Percentiles rank a stretch among this genome's conserved stretches.
Evolutionary conservation across 2,329 filamentous ascomycete genomes (phyloP).

Genomic region (Venturia aucupariae): DNA sequence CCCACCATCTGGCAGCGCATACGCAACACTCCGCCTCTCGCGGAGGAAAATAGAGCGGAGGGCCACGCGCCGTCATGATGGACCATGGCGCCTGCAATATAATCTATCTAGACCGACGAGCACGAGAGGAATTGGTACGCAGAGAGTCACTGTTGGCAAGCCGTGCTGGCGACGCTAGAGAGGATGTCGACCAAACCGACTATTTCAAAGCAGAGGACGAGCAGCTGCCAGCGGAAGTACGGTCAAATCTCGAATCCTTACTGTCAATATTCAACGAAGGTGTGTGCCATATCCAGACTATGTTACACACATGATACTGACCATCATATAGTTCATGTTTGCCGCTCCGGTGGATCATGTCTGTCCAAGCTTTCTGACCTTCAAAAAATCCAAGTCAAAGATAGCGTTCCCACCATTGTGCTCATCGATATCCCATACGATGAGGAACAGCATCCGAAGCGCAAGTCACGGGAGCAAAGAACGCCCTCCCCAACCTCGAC

Average conservation of each 20-base stretch:
- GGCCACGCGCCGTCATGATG: conserved; percentile 22
- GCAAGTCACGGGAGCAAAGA: conserved; percentile 32
- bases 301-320: conserved; percentile 9
- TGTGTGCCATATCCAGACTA: conserved; percentile 20
- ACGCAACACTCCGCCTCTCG: conserved; percentile 7
- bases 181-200: conserved; percentile 18
- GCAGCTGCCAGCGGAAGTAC: conserved; percentile 25
- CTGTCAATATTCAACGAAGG: conserved; percentile 34
- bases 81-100: conserved; percentile 37
- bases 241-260: conserved; percentile 31
- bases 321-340: conserved; percentile 28
- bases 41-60: conserved; percentile 1
- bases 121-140: conserved; percentile 31
- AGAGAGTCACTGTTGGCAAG: conserved; percentile 15
- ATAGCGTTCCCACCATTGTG: conserved; percentile 30
- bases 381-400: conserved; percentile 22
- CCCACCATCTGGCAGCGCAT: conserved; percentile 3
- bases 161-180: conserved; percentile 16
- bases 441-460: conserved; percentile 31
- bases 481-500: conserved; percentile 31
- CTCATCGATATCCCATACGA: conserved; percentile 36
- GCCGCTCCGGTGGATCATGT: conserved; percentile 30
- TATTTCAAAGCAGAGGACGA: conserved; percentile 28
- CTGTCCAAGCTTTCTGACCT: conserved; percentile 29
- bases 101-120: conserved; percentile 35